Base-by-base conservation (phyloP, 306 rosid genomes). In the Hylodesmum podocarpum region DNA sequence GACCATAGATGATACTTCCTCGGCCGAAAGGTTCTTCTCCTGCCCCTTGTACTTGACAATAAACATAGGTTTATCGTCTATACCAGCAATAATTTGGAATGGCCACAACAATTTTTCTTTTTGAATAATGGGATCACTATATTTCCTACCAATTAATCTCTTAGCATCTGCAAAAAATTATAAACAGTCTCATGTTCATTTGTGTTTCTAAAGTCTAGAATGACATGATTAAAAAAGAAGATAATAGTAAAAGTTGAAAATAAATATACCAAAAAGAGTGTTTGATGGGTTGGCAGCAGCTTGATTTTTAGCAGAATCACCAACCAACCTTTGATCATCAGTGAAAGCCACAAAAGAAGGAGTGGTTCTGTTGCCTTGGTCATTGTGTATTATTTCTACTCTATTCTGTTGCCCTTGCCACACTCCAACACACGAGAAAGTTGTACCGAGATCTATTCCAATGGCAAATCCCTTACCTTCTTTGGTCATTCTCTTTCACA, bases 21-120 rank as follows among this genome's bases (percentile, higher is more conserved):
- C 64, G 0, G 64, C 39, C 2, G 0, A 14, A 27, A 57, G 37
- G 37, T 33, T 33, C 37, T 73, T 88, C 34, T 86, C 88, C 31
- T 81, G 84, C 9, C 83, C 92, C 83, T 75, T 86, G 78, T 84
- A 80, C 51, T 31, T 70, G 7, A 88, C 83, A 6, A 67, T 72
- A 21, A 88, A 77, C 80, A 82, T 82, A 3, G 93, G 93, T 15
- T 88, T 80, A 59, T 86, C 90, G 1, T 79, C 78, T 66, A 9
- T 2, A 77, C 37, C 69, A 2, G 75, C 21, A 54, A 54, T 14
- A 11, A 77, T 75, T 27, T 77, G 81, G 51, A 88, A 88, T 4
- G 92, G 84, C 92, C 89, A 86, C 22, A 54, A 78, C 76, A 49
- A 34, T 1, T 79, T 49, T 39, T 86, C 92, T 49, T 87, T 28